Percentiles rank a stretch among this genome's conserved stretches.
These are phyloP conservation scores for Ceratocystis cubensis DNA, from an alignment of 2,329 filamentous ascomycete species.

Conservation along the genomic window DNA sequence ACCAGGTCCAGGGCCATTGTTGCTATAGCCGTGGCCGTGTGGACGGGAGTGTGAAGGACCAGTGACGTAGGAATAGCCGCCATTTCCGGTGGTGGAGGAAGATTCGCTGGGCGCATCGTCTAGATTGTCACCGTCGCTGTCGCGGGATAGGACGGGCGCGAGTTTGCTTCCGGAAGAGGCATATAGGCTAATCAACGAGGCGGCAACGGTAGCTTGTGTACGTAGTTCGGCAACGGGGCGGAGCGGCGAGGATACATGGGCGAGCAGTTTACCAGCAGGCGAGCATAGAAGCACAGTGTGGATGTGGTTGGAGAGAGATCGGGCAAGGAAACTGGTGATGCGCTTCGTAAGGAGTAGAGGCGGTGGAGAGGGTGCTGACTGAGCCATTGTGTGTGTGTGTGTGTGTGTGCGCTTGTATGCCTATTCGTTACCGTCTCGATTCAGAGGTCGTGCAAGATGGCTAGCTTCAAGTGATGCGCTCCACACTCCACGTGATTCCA, in stretches of 20 bases:
- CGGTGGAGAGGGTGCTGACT: constrained; percentile 33
- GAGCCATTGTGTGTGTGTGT: constrained; percentile 27
- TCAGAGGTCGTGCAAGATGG: neutral
- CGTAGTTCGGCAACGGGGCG: constrained; percentile 45
- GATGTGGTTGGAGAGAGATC: constrained; percentile 44
- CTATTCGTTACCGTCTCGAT: neutral
- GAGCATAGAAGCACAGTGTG: constrained; percentile 49
- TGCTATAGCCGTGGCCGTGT: neutral
- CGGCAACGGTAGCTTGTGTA: constrained; percentile 51
- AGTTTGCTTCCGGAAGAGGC: constrained; percentile 34
- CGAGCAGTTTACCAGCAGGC: constrained; percentile 49
- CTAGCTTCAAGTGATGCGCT: neutral
- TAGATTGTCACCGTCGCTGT: constrained; percentile 24
- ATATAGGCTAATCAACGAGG: constrained; percentile 49
- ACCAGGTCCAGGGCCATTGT: neutral
- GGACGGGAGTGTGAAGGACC: neutral
- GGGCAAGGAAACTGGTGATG: constrained; percentile 48
- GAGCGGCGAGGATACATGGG: constrained; percentile 43
- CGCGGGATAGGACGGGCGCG: constrained; percentile 32
- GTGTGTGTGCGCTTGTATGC: neutral
- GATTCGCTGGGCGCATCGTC: constrained; percentile 19
- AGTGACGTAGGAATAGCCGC: neutral
- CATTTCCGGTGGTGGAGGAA: constrained; percentile 13
- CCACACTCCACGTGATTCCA: too few species aligned
- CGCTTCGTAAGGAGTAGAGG: constrained; percentile 54